Conservation (phyloP, 2,329 filamentous ascomycete species). For the Exophiala viscosa region DNA sequence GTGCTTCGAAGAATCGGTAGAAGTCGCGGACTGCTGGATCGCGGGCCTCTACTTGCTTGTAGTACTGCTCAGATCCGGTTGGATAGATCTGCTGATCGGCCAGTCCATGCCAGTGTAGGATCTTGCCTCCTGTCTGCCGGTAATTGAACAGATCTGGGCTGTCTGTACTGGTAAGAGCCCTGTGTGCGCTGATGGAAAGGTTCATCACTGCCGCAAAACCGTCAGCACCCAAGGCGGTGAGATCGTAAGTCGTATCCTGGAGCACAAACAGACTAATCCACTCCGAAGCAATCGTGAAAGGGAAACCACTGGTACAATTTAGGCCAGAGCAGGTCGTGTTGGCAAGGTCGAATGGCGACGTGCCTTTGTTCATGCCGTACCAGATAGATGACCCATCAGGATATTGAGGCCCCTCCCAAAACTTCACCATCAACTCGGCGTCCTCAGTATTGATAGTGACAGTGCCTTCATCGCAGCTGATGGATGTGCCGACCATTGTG, state of each 20-base stretch:
- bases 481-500: neutral
- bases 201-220: conserved; percentile 29
- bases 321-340: neutral
- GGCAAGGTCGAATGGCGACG: conserved; percentile 7
- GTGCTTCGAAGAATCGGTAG: conserved; percentile 6
- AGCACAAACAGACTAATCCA: conserved; percentile 37
- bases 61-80: conserved; percentile 37
- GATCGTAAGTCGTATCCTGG: conserved; percentile 32
- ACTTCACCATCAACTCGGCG: conserved; percentile 31
- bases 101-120: conserved; percentile 43
- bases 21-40: neutral
- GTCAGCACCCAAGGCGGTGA: conserved; percentile 30
- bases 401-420: conserved; percentile 33
- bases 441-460: conserved; percentile 30
- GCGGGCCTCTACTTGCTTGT: conserved; percentile 15
- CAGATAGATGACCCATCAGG: conserved; percentile 25
- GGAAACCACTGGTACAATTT: conserved; percentile 8
- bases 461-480: conserved; percentile 8
- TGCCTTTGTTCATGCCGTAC: conserved; percentile 34
- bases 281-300: conserved; percentile 31
- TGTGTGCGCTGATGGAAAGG: conserved; percentile 31
- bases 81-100: conserved; percentile 37
- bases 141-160: conserved; percentile 39
- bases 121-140: conserved; percentile 37
- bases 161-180: conserved; percentile 35